Conservation (phyloP, 2,329 filamentous ascomycete genomes). For the Chrysoporthe cubensis region DNA sequence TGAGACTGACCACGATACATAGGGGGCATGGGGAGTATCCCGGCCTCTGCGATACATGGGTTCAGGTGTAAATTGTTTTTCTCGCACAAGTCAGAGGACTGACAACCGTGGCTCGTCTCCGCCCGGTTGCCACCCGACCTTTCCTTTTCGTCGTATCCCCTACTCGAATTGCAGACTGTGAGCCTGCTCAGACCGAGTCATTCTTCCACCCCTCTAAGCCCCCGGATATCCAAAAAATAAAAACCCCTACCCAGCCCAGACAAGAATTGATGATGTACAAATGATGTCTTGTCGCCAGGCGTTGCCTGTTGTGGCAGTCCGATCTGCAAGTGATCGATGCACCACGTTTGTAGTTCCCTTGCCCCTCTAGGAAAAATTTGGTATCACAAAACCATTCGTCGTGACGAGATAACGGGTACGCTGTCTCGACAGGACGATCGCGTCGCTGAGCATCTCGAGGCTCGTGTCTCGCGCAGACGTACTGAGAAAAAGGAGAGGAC, state of each 20-base stretch:
- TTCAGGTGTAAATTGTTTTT: not conserved
- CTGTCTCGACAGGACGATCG: constrained; percentile 13
- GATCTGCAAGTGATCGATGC: constrained; percentile 13
- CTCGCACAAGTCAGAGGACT: not conserved
- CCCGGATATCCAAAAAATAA: constrained; percentile 22
- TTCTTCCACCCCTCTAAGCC: constrained; percentile 12
- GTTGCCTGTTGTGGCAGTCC: constrained; percentile 12
- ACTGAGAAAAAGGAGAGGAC: constrained; percentile 41
- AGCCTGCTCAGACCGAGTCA: constrained; percentile 23
- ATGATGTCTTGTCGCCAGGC: constrained; percentile 18
- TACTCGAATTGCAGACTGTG: constrained; percentile 22
- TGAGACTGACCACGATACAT: constrained; percentile 8
- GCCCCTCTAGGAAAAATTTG: constrained; percentile 24
- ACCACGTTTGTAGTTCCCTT: constrained; percentile 13
- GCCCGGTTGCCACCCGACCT: not conserved
- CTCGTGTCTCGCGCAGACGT: constrained; percentile 16
- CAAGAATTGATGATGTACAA: constrained; percentile 20
- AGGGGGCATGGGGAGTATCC: not conserved
- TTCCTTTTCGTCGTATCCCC: constrained; percentile 4
- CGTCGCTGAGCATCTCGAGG: constrained; percentile 16
- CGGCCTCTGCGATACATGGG: not conserved
- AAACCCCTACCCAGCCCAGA: not conserved
- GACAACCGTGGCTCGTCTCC: not conserved
- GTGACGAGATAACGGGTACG: constrained; percentile 27
- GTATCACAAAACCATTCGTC: constrained; percentile 31